Base-by-base conservation (phyloP, 306 rosid genomes). In the Acacia melanoxylon region DNA sequence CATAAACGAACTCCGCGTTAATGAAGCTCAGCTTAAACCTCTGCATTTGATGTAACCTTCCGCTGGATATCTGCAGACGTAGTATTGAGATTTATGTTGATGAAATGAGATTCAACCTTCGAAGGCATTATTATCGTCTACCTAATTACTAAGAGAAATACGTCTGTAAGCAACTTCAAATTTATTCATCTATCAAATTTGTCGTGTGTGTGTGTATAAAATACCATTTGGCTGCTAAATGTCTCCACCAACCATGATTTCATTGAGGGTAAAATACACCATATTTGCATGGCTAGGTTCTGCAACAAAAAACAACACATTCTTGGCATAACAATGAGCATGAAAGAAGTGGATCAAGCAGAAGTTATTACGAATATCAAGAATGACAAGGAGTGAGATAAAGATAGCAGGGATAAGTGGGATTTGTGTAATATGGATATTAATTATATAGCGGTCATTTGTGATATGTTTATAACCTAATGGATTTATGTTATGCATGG, bases 161-260 rank as follows among this genome's bases (percentile, higher is more conserved):
- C 40, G 24, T 65, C 80, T 29, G 79, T 24, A 52, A 52, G 76
- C 76, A 80, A 76, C 78, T 81, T 44, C 25, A 59, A 9, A 35
- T 78, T 59, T 19, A 78, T 56, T 49, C 25, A 58, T 75, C 14
- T 45, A 46, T 49, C 48, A 41, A 46, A n/a, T 40, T 46, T 27
- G 51, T 35, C 6, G 71, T 4, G 35, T 1, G 35, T 0, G 35
- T 3, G 3, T 31, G 35, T 31, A 3, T 31, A 31, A 31, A 31
- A 31, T 2, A 79, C 59, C 61, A 74, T 20, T 37, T 69, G 81
- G 13, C 75, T 51, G 61, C 33, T 13, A 62, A 75, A 40, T 51
- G 75, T 51, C 58, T 49, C 67, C 41, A 51, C 72, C 75, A 65
- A 31, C 11, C 63, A 65, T 22, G 76, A 62, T 72, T 46, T 79